Evolutionary conservation across 352 stramenopile genomes (phyloP), one percentile per base, ranked within the genome.

Genomic region (Phytophthora chlamydospora): DNA sequence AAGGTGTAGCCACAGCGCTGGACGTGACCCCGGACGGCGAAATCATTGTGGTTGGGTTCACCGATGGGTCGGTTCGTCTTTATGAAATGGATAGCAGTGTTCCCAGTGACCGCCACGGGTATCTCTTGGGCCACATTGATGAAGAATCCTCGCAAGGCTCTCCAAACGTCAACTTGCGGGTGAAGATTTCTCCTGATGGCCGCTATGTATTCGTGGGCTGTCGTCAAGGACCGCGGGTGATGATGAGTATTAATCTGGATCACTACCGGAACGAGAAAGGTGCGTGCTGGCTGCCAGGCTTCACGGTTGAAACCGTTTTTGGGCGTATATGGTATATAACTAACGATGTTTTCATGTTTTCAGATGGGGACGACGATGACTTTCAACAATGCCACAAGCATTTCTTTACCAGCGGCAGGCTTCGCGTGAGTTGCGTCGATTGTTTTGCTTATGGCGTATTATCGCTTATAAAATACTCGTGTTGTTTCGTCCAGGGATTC

Each of bases 1-100:
- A 92, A 58, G 76, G 74, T 32, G 73, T 91, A 1, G 86, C 82
- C 2, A 90, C 80, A 33, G 90, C 84, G 31, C 31, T 95, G 12
- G 86, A 95, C 35, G 83, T 90, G 43, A 90, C 66, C 9, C 84
- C 84, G 1, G 84, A 93, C 34, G 86, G 86, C 4, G 83, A 95
- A 47, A 91, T 88, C 49, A 74, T 95, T 42, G 75, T 95, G n/a
- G 84, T 88, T 11, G 86, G 80, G 11, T 93, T 93, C 58, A 88
- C 73, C 2, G 84, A 95, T 41, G 86, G 84, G 4, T 91, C 84
- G 0, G 78, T 95, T 29, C 70, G 84, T 2, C 65, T 95, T 14
- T 95, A 90, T 43, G 86, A 93, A 59, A 90, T 93, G 81, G 84
- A 95, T 62, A 92, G 86, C 66, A 90, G 68, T 16, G 83, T 93